These are phyloP conservation scores for Arachis monticola DNA, from an alignment of 331 rosid species.

Conservation along the genomic window DNA sequence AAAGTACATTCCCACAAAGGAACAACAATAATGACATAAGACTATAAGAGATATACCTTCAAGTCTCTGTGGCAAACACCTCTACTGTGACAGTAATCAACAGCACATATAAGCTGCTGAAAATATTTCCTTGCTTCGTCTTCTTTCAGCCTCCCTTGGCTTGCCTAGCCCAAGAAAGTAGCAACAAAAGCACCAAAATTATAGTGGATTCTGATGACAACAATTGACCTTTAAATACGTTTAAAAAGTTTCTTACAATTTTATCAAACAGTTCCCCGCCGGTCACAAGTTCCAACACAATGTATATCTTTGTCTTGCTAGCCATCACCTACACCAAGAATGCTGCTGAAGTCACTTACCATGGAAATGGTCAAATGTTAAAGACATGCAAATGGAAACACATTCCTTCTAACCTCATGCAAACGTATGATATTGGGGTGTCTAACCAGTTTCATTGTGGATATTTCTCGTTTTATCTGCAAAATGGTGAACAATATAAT, in stretches of 20 bases:
- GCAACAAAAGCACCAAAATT: constrained; percentile 1
- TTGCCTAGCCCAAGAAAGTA: constrained; percentile 49
- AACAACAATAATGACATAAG: neutral
- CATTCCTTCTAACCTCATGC: constrained; percentile 63
- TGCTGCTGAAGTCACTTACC: constrained; percentile 31
- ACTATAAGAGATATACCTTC: constrained; percentile 47
- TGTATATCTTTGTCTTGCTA: constrained; percentile 81
- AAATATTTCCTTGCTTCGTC: constrained; percentile 74
- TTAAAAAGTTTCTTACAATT: constrained; percentile 58
- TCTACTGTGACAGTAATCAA: constrained; percentile 81
- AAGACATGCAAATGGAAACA: constrained; percentile 15
- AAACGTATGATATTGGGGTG: constrained; percentile 80
- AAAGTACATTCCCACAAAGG: neutral
- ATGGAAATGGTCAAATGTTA: constrained; percentile 13
- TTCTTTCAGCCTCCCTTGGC: constrained; percentile 65
- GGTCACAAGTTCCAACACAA: constrained; percentile 73
- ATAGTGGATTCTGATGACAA: neutral
- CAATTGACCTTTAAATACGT: neutral
- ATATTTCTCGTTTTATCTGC: constrained; percentile 83
- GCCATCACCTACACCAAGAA: constrained; percentile 75
- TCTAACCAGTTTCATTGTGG: constrained; percentile 73
- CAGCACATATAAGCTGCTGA: constrained; percentile 80
- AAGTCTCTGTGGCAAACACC: constrained; percentile 80
- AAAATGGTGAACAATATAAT: constrained; percentile 44
- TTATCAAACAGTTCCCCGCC: constrained; percentile 80